Conservation (phyloP, 2,329 filamentous ascomycete species). For the Pseudopyricularia cyperi region DNA sequence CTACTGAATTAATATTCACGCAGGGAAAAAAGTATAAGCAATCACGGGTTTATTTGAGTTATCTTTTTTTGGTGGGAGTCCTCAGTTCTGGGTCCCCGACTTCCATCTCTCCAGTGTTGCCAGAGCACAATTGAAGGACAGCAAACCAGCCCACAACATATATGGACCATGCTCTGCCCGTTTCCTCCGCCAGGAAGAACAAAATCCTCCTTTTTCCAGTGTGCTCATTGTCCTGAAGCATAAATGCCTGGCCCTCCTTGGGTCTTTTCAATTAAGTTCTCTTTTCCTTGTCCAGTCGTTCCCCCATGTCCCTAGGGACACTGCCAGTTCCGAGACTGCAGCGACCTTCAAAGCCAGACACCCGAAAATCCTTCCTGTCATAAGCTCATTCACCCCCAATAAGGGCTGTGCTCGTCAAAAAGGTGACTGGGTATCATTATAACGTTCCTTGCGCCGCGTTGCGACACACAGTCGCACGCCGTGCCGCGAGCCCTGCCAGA, state of each 20-base stretch:
- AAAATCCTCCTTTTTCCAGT: background rate
- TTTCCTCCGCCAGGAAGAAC: background rate
- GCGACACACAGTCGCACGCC: background rate
- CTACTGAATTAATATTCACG: too few relatives aligned
- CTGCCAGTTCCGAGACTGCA: constrained; percentile 1
- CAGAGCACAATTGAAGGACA: background rate
- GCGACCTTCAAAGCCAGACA: constrained; percentile 1
- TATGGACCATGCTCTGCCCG: background rate
- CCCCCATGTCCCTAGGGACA: background rate
- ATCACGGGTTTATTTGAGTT: background rate
- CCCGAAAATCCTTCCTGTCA: background rate
- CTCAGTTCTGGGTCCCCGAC: constrained; percentile 2
- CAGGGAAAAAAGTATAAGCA: too few relatives aligned
- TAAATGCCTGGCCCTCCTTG: background rate
- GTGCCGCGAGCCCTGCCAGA: background rate
- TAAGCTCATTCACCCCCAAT: background rate
- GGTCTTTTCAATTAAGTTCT: constrained; percentile 2
- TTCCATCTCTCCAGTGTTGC: background rate
- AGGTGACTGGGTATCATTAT: constrained; percentile 1
- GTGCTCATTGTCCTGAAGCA: background rate
- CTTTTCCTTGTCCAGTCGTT: constrained; percentile 1
- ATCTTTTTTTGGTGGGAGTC: constrained; percentile 1
- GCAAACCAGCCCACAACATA: background rate
- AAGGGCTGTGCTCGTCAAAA: constrained; percentile 1
- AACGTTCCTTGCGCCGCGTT: background rate